These are phyloP conservation scores for Aleurites moluccanus DNA, from an alignment of 441 rosid genomes.

Conservation along the genomic window DNA sequence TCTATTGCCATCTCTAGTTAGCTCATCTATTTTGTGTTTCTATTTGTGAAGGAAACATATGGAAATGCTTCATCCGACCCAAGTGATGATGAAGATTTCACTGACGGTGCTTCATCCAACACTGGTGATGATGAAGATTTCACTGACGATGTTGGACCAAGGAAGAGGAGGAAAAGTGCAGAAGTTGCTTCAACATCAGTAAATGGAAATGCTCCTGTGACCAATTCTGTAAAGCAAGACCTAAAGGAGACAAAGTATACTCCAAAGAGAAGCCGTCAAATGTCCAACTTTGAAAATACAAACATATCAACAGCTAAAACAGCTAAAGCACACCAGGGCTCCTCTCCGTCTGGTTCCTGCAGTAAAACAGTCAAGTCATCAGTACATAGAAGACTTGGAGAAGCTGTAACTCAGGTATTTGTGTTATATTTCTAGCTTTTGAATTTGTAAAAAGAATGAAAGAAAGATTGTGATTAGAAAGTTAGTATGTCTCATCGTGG, in stretches of 20 bases:
- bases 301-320: constrained; percentile 20
- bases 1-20: constrained; percentile 20
- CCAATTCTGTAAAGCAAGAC: constrained; percentile 23
- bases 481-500: background rate
- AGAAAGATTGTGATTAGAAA: background rate
- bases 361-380: constrained; percentile 41
- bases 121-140: constrained; percentile 82
- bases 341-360: constrained; percentile 37
- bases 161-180: constrained; percentile 36
- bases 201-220: constrained; percentile 36
- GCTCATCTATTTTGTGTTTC: constrained; percentile 20
- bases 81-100: constrained; percentile 76
- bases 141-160: constrained; percentile 36
- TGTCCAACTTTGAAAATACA: constrained; percentile 25
- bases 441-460: background rate
- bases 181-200: constrained; percentile 27
- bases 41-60: constrained; percentile 67
- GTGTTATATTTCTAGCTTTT: constrained; percentile 2
- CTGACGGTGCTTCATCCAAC: constrained; percentile 43
- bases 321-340: constrained; percentile 29
- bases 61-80: constrained; percentile 58
- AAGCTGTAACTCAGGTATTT: constrained; percentile 63
- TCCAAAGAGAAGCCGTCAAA: constrained; percentile 28
- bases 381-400: constrained; percentile 50
- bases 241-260: constrained; percentile 23